A percentile compares a stretch with the other conserved stretches of the same genome.
Evolutionary conservation across 257 asterid genomes (phyloP).

Genomic region (Verbena officinalis): DNA sequence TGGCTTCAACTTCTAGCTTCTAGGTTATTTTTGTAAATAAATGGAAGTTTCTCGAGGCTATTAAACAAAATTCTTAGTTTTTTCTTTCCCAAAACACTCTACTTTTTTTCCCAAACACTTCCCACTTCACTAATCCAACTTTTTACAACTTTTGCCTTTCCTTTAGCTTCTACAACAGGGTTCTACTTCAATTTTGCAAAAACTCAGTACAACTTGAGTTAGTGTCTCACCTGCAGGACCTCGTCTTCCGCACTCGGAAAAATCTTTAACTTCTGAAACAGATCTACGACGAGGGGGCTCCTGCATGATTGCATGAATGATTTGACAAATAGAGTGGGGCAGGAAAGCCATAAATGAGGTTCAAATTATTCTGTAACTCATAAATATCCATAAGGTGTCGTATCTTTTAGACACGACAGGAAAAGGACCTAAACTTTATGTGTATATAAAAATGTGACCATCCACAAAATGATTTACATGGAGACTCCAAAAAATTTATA

Average conservation of each 20-base stretch:
- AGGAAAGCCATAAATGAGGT: too few relatives aligned
- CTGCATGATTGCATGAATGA: slow-evolving; percentile 45
- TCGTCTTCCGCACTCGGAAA: slow-evolving; percentile 83
- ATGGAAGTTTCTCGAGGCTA: too few relatives aligned
- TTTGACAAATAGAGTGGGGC: slow-evolving; percentile 8
- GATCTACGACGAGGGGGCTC: slow-evolving; percentile 71
- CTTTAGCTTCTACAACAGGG: too few relatives aligned
- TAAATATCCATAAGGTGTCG: not conserved
- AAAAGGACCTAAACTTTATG: not conserved
- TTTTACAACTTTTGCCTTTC: too few relatives aligned
- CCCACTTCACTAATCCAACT: too few relatives aligned
- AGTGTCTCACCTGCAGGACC: slow-evolving; percentile 82
- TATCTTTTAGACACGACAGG: not conserved
- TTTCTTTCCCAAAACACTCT: too few relatives aligned
- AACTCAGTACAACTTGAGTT: not conserved
- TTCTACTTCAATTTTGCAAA: too few relatives aligned
- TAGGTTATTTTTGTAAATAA: too few relatives aligned
- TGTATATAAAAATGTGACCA: not conserved
- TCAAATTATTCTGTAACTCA: not conserved
- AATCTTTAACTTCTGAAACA: slow-evolving; percentile 51
- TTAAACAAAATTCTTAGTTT: too few relatives aligned
- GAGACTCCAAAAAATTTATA: not conserved
- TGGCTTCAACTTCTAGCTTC: too few relatives aligned
- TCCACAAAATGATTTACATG: slow-evolving; percentile 3
- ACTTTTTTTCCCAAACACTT: too few relatives aligned